Base-by-base conservation (phyloP, 2,329 filamentous ascomycete species). In the Nothomitra cinnamomea region DNA sequence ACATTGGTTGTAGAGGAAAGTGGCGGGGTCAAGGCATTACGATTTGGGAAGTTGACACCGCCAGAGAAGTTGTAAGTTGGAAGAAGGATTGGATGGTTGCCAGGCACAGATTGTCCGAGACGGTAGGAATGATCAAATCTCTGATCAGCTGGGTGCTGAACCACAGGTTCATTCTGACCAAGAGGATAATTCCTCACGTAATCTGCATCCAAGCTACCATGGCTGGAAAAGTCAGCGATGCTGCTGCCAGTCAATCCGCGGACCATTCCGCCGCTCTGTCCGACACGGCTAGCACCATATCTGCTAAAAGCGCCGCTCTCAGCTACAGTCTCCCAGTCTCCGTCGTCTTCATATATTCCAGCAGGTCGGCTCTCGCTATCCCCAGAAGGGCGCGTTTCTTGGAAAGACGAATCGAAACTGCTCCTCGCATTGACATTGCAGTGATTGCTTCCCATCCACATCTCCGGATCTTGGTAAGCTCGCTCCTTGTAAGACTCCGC, bases 111-210 rank as follows among this genome's bases (percentile, higher is more conserved):
- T 15, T 19, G 10, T n/a, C 41, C 21, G 3, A 51, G 35, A 15
- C 53, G 40, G 36, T 54, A 54, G 53, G 42, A 17, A 19, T 55
- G 53, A 17, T 55, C 53, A 21, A n/a, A 55, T 32, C 53, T 41
- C 22, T 38, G 21, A 35, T 53, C 53, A 2, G 53, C 53, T 22
- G 53, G 48, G 17, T 54, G 53, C 19, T 51, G 48, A 3, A 54
- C 15, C 19, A 54, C n/a, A 8, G 4, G 36, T 15, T 15, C 10
- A 24, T 17, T 25, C 5, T 28, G 7, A 8, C 19, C 41, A 32
- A 36, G 21, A 1, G 52, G 28, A 24, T 41, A 32, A 19, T 4
- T 36, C 52, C 43, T 47, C 22, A 43, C n/a, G 35, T 35, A 24
- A n/a, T 28, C 52, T 22, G 15, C 21, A 17, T 24, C 25, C n/a